A percentile compares a stretch with the other conserved stretches of the same genome.
Evolutionary conservation across 2,329 filamentous ascomycete genomes (phyloP).

Genomic region (Epichloe baconii): DNA sequence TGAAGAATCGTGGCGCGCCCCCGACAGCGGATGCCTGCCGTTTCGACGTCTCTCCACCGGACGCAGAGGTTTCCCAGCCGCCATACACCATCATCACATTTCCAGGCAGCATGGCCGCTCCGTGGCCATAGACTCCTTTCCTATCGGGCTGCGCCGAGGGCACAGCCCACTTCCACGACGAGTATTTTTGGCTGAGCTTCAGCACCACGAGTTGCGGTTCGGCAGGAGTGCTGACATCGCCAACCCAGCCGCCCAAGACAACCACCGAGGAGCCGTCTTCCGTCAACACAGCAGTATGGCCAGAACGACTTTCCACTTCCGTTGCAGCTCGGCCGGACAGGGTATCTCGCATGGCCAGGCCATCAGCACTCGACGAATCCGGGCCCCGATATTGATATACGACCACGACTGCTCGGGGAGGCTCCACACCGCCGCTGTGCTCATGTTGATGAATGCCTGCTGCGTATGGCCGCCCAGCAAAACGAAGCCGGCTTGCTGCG

Average conservation of each 20-base stretch:
- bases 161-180: conserved; percentile 59
- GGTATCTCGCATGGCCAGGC: background rate
- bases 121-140: conserved; percentile 47
- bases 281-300: conserved; percentile 73
- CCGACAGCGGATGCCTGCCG: conserved; percentile 16
- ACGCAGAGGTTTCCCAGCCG: conserved; percentile 37
- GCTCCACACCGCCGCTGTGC: conserved; percentile 74
- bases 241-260: conserved; percentile 86
- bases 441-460: conserved; percentile 85
- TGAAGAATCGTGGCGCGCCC: conserved; percentile 33
- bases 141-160: conserved; percentile 37
- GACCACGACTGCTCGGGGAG: conserved; percentile 79
- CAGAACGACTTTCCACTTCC: conserved; percentile 67
- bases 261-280: conserved; percentile 67
- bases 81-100: conserved; percentile 58
- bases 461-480: conserved; percentile 77
- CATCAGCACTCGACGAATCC: conserved; percentile 3
- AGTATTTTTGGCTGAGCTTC: conserved; percentile 61
- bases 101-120: conserved; percentile 48
- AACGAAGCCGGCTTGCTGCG: conserved; percentile 66
- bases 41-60: conserved; percentile 15
- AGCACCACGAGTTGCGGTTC: conserved; percentile 70
- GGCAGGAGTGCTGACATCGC: conserved; percentile 61
- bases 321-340: background rate
- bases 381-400: conserved; percentile 55